Evolutionary conservation across 2,329 filamentous ascomycete genomes (phyloP), one percentile per base, ranked within the genome.

Genomic region (Cladosporium sp.): DNA sequence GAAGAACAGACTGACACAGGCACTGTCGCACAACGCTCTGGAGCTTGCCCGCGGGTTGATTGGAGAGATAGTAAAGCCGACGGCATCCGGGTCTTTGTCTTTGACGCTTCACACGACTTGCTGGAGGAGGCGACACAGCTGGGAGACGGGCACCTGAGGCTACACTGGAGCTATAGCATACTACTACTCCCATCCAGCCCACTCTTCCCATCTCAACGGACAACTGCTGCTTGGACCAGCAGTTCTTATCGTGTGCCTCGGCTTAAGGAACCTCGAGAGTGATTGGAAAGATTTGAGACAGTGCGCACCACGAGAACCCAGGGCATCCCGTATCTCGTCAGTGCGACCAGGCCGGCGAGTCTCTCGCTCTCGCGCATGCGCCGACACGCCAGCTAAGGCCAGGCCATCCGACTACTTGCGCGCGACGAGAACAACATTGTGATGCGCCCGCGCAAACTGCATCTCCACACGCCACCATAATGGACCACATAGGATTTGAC

Each of bases 401-500:
- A 18, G 36, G 38, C 52, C 18, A 34, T 32, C 32, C 52, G 7
- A 55, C 52, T 32, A 34, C 30, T 54, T 14, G 52, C 30, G 26
- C 32, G 52, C 51, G 36, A 47, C 41, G 41, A 47, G 8, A 12
- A 47, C 52, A 14, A 49, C 24, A 18, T 32, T 62, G 59, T n/a
- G 14, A 65, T 65, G 63, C 54, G 63, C 63, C 54, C 18, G 30
- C 18, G 30, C n/a, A 7, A 28, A 34, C 34, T 26, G 15, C 51
- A 11, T 26, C n/a, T 18, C 36, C 28, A 14, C 26, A 18, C 15
- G 26, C 61, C n/a, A 41, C 30, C 47, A 55, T 32, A 52, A 65
- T 65, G 63, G 54, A 65, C 24, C 63, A 65, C 54, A 65, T 65
- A 15, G 63, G 63, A 28, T 65, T 67, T 36, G 65, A 67, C 51